Percentiles rank a stretch among this genome's conserved stretches.
Conservation (phyloP, 768 basidiomycete species). For the Tricholoma matsutake region DNA sequence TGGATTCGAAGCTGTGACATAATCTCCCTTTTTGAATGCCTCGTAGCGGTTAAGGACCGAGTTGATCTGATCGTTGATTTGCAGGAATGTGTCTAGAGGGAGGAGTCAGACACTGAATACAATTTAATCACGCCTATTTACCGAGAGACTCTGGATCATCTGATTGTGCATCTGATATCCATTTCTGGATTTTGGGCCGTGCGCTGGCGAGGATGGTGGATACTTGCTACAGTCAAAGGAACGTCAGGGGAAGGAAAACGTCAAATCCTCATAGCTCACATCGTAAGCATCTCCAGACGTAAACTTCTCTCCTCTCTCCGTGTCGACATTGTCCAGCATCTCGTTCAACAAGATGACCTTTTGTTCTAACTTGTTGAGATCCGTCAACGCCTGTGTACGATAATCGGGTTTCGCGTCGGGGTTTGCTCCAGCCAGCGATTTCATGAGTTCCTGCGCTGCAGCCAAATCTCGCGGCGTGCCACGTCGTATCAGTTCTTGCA, state of each 20-base stretch:
- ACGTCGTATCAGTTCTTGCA: slow-evolving; percentile 96
- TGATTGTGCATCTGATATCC: slow-evolving; percentile 91
- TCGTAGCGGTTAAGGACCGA: slow-evolving; percentile 87
- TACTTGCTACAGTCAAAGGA: slow-evolving; percentile 65
- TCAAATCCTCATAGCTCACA: slow-evolving; percentile 41
- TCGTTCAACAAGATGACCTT: slow-evolving; percentile 96
- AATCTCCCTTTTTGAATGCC: slow-evolving; percentile 92
- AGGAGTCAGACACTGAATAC: background rate
- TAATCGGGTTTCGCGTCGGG: slow-evolving; percentile 96
- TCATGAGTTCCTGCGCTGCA: slow-evolving; percentile 97
- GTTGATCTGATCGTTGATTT: slow-evolving; percentile 99
- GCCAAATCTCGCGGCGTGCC: slow-evolving; percentile 95
- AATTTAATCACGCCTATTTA: slow-evolving; percentile 31
- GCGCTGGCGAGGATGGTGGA: slow-evolving; percentile 76
- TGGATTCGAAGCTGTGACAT: slow-evolving; percentile 59
- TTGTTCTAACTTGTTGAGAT: slow-evolving; percentile 91
- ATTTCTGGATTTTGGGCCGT: slow-evolving; percentile 94
- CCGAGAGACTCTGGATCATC: slow-evolving; percentile 90
- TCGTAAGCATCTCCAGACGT: slow-evolving; percentile 92
- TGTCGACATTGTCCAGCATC: slow-evolving; percentile 91
- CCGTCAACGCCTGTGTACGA: slow-evolving; percentile 80
- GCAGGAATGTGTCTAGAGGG: slow-evolving; percentile 78
- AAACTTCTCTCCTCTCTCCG: slow-evolving; percentile 68
- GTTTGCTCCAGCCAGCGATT: slow-evolving; percentile 89
- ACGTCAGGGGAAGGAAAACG: background rate